Evolutionary conservation across 148 eudicot species (phyloP), one percentile per base, ranked within the genome.

Genomic region (Camellia lanceoleosa): DNA sequence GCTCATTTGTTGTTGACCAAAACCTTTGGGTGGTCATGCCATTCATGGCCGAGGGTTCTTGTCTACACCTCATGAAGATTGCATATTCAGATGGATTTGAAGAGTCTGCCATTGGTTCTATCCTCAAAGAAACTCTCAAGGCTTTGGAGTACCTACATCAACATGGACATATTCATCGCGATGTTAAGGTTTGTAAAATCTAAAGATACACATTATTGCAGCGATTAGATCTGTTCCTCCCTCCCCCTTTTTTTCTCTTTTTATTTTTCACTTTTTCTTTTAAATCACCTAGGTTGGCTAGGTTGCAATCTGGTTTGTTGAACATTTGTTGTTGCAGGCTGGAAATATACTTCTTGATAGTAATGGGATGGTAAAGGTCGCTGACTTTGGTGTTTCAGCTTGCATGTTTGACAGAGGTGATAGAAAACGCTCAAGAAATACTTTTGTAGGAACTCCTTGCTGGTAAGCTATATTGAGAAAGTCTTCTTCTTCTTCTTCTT

Each of bases 401-500:
- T 90, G 97, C 88, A 92, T 96, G 98, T 96, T 94, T 86, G 99
- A 96, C 79, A 91, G 75, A 83, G 98, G 99, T 73, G 97, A 96
- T 85, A 90, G 99, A 73, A 95, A 91, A 74, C 90, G 98, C 13
- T 88, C 99, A 18, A 90, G 99, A 85, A 96, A 96, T 84, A 96
- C 99, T 13, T 96, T 96, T 85, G 98, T 92, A 66, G 99, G 99
- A 78, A 96, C 99, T 84, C 99, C 99, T 14, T 96, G 99, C 90
- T 96, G 99, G 99, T 94, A 75, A 73, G 92, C 43, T 30, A 30
- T 30, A 30, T 30, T 30, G 38, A 30, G 38, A 30, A 30, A 30
- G 38, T 30, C 38, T 30, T 51, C 18, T 49, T 68, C 3, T 67
- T 64, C 49, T 72, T 20, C 54, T 19, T 64, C 52, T 82, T 56